phyloP scores from a whole-genome alignment of 306 rosid species.

The Hylodesmum podocarpum region DNA sequence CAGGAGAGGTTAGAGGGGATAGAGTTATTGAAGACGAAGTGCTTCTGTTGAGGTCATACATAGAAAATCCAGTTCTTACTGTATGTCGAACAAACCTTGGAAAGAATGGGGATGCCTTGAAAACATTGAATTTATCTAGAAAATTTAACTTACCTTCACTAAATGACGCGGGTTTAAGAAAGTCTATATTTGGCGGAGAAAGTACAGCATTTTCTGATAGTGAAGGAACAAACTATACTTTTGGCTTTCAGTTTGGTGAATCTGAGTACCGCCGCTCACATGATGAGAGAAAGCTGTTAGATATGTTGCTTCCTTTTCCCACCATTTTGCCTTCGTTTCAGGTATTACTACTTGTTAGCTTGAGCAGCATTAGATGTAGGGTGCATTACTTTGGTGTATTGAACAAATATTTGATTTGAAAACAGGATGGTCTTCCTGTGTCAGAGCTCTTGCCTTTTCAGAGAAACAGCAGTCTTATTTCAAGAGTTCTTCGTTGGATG shows the following conservation, averaged over 20 bases:
- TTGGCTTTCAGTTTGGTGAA: slow-evolving; percentile 84
- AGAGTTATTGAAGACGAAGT: slow-evolving; percentile 36
- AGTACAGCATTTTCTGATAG: slow-evolving; percentile 36
- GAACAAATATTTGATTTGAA: slow-evolving; percentile 33
- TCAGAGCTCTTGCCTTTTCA: slow-evolving; percentile 94
- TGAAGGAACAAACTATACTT: slow-evolving; percentile 77
- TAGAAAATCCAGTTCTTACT: slow-evolving; percentile 75
- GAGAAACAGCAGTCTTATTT: slow-evolving; percentile 90
- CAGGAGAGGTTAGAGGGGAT: slow-evolving; percentile 36
- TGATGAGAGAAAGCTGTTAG: slow-evolving; percentile 65
- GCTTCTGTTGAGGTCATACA: slow-evolving; percentile 50
- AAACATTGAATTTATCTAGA: slow-evolving; percentile 64
- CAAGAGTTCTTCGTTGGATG: slow-evolving; percentile 84
- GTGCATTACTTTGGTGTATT: slow-evolving; percentile 30
- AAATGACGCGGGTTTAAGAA: slow-evolving; percentile 70
- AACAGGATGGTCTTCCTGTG: slow-evolving; percentile 73
- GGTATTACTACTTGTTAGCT: slow-evolving; percentile 48
- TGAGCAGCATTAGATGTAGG: slow-evolving; percentile 23
- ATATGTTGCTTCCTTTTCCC: slow-evolving; percentile 82
- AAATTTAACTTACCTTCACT: slow-evolving; percentile 74
- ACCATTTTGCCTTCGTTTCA: slow-evolving; percentile 79
- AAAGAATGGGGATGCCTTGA: slow-evolving; percentile 57
- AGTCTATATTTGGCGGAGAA: slow-evolving; percentile 65
- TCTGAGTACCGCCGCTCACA: slow-evolving; percentile 59
- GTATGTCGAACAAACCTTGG: slow-evolving; percentile 58